These are phyloP conservation scores for Penicillium salamii DNA, from an alignment of 495 filamentous ascomycete species.

Conservation along the genomic window DNA sequence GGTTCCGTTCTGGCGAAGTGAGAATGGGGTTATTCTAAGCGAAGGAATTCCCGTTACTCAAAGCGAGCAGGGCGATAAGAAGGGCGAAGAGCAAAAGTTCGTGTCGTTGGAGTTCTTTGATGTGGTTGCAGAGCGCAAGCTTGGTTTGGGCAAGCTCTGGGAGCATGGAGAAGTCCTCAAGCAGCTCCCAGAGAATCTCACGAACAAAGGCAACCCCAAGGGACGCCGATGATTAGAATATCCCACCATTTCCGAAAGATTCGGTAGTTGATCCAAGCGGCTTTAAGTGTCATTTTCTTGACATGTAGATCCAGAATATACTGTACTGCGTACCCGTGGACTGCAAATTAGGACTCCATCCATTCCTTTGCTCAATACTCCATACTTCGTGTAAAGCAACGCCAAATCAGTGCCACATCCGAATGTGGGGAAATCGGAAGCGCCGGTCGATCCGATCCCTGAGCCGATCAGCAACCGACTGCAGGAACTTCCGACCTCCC, in stretches of 20 bases:
- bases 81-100: conserved; percentile 23
- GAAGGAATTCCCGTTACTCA: conserved; percentile 36
- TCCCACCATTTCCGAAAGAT: not conserved
- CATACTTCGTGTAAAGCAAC: not conserved
- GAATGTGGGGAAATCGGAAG: conserved; percentile 21
- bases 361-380: too few relatives aligned
- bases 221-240: conserved; percentile 15
- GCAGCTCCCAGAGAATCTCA: conserved; percentile 40
- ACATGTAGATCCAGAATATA: too few relatives aligned
- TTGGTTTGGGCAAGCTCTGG: conserved; percentile 62
- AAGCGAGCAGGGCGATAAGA: conserved; percentile 1
- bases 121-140: conserved; percentile 56
- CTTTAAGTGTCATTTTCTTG: too few relatives aligned
- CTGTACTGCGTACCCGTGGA: too few relatives aligned
- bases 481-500: conserved; percentile 14
- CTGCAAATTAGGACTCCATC: too few relatives aligned
- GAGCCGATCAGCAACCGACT: conserved; percentile 15
- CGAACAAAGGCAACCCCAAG: conserved; percentile 34
- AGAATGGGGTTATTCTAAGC: conserved; percentile 71
- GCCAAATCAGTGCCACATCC: conserved; percentile 4
- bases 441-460: not conserved
- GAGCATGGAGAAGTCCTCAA: conserved; percentile 58
- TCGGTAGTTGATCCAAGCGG: too few relatives aligned
- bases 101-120: conserved; percentile 44
- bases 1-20: conserved; percentile 80